A percentile compares a stretch with the other conserved stretches of the same genome.
These are phyloP conservation scores for Moesziomyces antarcticus DNA, from an alignment of 1,284 basidiomycete genomes.

Conservation along the genomic window DNA sequence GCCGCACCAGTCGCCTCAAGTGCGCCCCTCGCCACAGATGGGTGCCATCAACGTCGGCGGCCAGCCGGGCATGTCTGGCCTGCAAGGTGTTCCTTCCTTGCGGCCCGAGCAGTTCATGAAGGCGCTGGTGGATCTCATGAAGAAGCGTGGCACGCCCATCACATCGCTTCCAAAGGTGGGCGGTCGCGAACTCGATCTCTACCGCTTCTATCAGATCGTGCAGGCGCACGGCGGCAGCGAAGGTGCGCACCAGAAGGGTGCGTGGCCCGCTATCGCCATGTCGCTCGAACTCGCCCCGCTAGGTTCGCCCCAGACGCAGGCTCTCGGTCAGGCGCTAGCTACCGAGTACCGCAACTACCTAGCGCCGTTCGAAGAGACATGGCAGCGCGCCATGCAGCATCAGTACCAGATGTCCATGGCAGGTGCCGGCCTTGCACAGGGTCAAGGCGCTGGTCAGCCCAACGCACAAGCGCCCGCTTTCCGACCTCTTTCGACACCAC, in stretches of 20 bases:
- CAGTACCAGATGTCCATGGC: slow-evolving; percentile 60
- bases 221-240: slow-evolving; percentile 62
- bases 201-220: slow-evolving; percentile 60
- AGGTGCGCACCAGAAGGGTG: slow-evolving; percentile 54
- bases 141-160: slow-evolving; percentile 57
- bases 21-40: slow-evolving; percentile 45
- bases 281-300: slow-evolving; percentile 54
- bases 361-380: slow-evolving; percentile 62
- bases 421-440: slow-evolving; percentile 28
- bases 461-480: slow-evolving; percentile 24
- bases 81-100: slow-evolving; percentile 42
- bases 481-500: slow-evolving; percentile 40
- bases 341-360: slow-evolving; percentile 57
- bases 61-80: slow-evolving; percentile 31
- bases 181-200: slow-evolving; percentile 58
- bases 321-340: slow-evolving; percentile 49
- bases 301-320: slow-evolving; percentile 51
- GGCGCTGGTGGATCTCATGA: slow-evolving; percentile 59
- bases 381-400: slow-evolving; percentile 62
- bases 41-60: slow-evolving; percentile 25
- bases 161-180: slow-evolving; percentile 52
- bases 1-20: slow-evolving; percentile 32
- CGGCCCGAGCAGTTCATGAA: slow-evolving; percentile 63
- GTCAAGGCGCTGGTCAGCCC: slow-evolving; percentile 15
- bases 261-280: slow-evolving; percentile 58